Conservation (phyloP, 768 basidiomycete genomes). For the Suillus hirtellus region DNA sequence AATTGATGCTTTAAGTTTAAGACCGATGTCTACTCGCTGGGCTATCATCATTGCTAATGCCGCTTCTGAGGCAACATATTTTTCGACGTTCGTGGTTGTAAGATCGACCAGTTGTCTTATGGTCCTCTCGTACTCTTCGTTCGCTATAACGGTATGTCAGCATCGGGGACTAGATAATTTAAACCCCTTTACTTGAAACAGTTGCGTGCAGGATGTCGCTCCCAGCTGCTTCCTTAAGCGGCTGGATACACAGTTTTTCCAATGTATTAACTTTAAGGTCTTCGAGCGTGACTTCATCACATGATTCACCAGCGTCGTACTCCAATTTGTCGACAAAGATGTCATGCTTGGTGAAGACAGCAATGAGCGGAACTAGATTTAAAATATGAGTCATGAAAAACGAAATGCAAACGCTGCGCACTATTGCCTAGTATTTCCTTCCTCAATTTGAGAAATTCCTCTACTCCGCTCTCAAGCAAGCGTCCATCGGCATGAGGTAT, state of each 20-base stretch:
- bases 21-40: slow-evolving; percentile 9
- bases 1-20: slow-evolving; percentile 3
- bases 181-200: slow-evolving; percentile 8
- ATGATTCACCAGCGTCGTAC: slow-evolving; percentile 1
- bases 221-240: slow-evolving; percentile 8
- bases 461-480: neutral
- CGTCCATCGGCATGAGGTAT: no score
- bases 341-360: slow-evolving; percentile 13
- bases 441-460: slow-evolving; percentile 6
- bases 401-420: neutral
- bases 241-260: slow-evolving; percentile 10
- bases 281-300: slow-evolving; percentile 1
- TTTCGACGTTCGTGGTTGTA: slow-evolving; percentile 12
- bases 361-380: slow-evolving; percentile 9
- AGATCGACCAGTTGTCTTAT: slow-evolving; percentile 9
- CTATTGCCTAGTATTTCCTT: slow-evolving; percentile 10
- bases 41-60: slow-evolving; percentile 11
- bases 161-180: neutral
- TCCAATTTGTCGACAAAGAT: slow-evolving; percentile 6
- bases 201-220: slow-evolving; percentile 5
- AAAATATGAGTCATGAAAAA: neutral
- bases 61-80: slow-evolving; percentile 8
- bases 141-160: neutral
- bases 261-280: neutral
- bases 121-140: slow-evolving; percentile 7